phyloP scores from a whole-genome alignment of 352 stramenopile species.

The Stramenopiles sp. region DNA sequence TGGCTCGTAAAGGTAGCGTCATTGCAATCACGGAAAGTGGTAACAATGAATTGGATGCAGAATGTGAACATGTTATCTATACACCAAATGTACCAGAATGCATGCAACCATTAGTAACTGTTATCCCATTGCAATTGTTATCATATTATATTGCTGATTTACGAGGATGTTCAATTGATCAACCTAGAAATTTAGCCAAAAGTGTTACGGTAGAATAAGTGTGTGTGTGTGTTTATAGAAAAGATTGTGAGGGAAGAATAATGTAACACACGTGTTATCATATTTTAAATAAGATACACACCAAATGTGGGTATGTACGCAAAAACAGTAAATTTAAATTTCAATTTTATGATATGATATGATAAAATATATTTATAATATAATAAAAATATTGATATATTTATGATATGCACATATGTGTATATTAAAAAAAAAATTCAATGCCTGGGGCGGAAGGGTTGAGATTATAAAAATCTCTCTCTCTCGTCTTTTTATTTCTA shows the following conservation, averaged over 20 bases:
- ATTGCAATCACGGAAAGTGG: constrained; percentile 93
- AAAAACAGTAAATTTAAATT: background rate
- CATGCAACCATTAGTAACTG: constrained; percentile 81
- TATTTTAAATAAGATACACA: background rate
- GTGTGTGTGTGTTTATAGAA: constrained; percentile 8
- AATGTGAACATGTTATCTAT: constrained; percentile 36
- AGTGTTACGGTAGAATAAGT: constrained; percentile 92
- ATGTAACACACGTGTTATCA: background rate
- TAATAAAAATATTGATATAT: background rate
- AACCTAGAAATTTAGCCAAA: constrained; percentile 92
- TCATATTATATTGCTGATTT: constrained; percentile 90
- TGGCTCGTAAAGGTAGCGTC: constrained; percentile 77
- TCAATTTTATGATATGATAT: background rate
- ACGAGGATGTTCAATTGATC: constrained; percentile 90
- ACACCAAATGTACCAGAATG: constrained; percentile 76
- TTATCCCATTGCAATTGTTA: constrained; percentile 89
- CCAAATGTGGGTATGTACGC: background rate
- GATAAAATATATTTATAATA: background rate
- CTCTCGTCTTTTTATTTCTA: background rate
- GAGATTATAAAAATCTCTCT: background rate
- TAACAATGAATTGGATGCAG: constrained; percentile 33
- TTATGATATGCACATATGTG: constrained; percentile 1
- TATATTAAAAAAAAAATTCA: background rate
- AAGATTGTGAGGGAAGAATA: background rate
- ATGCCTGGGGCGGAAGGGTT: background rate